Conservation (phyloP, 176 grass and related monocot genomes). For the Oropetium thomaeum region DNA sequence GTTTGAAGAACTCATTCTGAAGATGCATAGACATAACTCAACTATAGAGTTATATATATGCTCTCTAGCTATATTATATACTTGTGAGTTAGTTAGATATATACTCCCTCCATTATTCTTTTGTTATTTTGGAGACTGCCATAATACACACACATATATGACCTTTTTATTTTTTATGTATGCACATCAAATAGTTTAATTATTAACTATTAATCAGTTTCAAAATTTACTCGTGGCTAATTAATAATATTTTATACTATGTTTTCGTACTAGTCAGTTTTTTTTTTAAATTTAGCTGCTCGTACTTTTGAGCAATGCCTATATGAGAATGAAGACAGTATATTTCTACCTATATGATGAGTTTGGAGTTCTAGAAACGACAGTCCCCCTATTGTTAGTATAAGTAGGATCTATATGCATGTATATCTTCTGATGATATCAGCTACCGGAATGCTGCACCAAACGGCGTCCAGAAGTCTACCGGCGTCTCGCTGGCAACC, state of each 20-base stretch:
- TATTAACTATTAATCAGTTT: too few relatives aligned
- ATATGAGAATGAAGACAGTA: not conserved
- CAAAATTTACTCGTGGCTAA: not conserved
- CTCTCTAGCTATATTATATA: not conserved
- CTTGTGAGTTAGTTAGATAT: not conserved
- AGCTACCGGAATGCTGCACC: constrained; percentile 65
- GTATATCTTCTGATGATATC: not conserved
- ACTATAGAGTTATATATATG: not conserved
- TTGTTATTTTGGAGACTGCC: not conserved
- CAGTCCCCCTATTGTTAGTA: too few relatives aligned
- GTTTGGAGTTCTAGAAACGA: not conserved
- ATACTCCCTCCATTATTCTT: not conserved
- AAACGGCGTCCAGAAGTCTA: constrained; percentile 81
- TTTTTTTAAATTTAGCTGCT: not conserved
- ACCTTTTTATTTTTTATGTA: not conserved
- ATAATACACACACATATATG: not conserved
- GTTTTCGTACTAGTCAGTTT: not conserved
- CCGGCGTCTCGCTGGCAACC: constrained; percentile 60
- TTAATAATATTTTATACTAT: not conserved
- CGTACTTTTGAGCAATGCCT: not conserved
- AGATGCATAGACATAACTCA: constrained; percentile 31
- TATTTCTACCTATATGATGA: not conserved
- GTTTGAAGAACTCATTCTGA: constrained; percentile 42
- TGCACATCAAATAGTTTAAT: not conserved
- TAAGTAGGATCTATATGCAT: not conserved